These are phyloP conservation scores for Achaetomiella virescens DNA, from an alignment of 495 filamentous ascomycete species.

Conservation along the genomic window DNA sequence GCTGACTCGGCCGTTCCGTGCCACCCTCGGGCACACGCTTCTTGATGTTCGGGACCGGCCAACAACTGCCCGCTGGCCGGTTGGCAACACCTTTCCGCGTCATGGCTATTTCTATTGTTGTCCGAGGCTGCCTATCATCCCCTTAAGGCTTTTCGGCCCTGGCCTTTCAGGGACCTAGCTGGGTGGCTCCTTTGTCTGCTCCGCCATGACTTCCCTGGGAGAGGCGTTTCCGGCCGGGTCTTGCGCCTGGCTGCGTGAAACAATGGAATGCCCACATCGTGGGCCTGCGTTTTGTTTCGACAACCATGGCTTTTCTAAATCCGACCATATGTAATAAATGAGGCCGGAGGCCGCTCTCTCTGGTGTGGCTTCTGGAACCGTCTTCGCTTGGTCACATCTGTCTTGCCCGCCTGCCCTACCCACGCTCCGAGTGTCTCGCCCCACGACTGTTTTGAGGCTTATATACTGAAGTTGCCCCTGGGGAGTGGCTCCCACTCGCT, in stretches of 20 bases:
- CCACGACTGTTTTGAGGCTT: not conserved
- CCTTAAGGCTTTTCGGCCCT: not conserved
- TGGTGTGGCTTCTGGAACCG: not conserved
- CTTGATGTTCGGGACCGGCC: slow-evolving; percentile 12
- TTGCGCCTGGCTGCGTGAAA: not conserved
- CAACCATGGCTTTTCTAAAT: not conserved
- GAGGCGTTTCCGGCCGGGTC: slow-evolving; percentile 1
- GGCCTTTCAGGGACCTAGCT: not conserved
- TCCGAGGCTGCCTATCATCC: not conserved
- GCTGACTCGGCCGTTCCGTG: slow-evolving; percentile 3
- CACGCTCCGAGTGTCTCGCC: not conserved
- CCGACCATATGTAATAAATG: not conserved
- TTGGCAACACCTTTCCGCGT: not conserved
- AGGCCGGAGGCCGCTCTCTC: not conserved
- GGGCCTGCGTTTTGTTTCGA: slow-evolving; percentile 2
- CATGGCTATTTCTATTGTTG: not conserved
- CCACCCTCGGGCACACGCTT: slow-evolving; percentile 6
- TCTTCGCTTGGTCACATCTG: not conserved
- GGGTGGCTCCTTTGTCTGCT: not conserved
- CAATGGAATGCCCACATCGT: not conserved
- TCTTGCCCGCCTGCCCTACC: not conserved
- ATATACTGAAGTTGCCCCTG: not conserved
- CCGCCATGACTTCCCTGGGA: not conserved
- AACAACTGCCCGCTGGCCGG: slow-evolving; percentile 3
- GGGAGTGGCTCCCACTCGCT: not conserved